Evolutionary conservation across 2,329 filamentous ascomycete species (phyloP).

Genomic region (Microcera coccophila): DNA sequence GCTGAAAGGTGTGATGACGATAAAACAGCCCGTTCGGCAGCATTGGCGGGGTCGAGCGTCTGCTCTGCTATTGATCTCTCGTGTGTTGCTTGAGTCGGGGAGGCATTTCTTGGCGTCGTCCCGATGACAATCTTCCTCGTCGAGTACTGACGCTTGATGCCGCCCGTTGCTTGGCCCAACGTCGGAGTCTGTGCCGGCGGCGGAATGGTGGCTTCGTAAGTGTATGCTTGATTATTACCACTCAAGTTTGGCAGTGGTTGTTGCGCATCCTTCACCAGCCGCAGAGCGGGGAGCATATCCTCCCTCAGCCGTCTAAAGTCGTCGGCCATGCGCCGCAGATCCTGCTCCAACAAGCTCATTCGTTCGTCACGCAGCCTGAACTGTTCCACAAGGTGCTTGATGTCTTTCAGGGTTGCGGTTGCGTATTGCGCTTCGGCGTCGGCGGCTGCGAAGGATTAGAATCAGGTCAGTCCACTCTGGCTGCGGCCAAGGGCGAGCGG

Average conservation of each 20-base stretch:
- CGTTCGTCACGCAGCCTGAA: slow-evolving; percentile 86
- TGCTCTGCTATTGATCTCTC: slow-evolving; percentile 62
- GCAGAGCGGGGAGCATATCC: slow-evolving; percentile 85
- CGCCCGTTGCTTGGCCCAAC: slow-evolving; percentile 44
- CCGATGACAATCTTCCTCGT: slow-evolving; percentile 72
- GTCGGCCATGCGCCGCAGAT: slow-evolving; percentile 77
- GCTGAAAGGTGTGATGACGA: slow-evolving; percentile 67
- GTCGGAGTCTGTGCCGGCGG: slow-evolving; percentile 56
- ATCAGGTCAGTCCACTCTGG: slow-evolving; percentile 19
- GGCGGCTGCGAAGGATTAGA: slow-evolving; percentile 58
- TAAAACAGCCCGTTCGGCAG: slow-evolving; percentile 62
- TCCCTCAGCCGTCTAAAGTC: slow-evolving; percentile 87
- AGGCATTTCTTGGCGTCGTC: slow-evolving; percentile 68
- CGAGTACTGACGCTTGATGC: slow-evolving; percentile 67
- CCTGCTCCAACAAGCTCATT: slow-evolving; percentile 76
- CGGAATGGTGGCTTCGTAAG: slow-evolving; percentile 49
- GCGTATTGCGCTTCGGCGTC: slow-evolving; percentile 83
- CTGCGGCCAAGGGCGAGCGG: slow-evolving; percentile 3
- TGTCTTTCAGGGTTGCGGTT: slow-evolving; percentile 86
- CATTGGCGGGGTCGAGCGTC: slow-evolving; percentile 64
- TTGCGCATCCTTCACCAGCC: slow-evolving; percentile 85
- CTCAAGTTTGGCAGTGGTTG: slow-evolving; percentile 68
- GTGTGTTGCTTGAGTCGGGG: slow-evolving; percentile 68
- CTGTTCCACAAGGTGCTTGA: slow-evolving; percentile 85
- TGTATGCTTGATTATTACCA: slow-evolving; percentile 40